Percentiles rank a stretch among this genome's conserved stretches.
Conservation (phyloP, 2,329 filamentous ascomycete species). For the Coleophoma crateriformis region DNA sequence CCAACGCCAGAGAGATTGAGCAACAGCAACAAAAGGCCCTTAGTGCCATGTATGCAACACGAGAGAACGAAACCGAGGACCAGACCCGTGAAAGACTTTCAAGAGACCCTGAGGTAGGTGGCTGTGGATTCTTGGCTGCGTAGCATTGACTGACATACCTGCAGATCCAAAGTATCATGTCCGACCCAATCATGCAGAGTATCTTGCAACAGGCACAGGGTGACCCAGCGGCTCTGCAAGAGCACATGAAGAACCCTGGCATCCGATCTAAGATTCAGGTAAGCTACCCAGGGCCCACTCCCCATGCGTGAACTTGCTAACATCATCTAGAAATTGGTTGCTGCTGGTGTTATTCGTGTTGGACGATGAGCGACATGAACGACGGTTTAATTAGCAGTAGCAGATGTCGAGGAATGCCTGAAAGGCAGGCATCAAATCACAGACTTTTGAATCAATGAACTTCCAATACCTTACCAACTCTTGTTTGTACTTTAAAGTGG, state of each 20-base stretch:
- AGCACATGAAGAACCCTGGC: slow-evolving; percentile 92
- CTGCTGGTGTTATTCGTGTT: slow-evolving; percentile 84
- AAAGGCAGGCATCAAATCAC: slow-evolving; percentile 8
- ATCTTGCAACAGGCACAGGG: slow-evolving; percentile 95
- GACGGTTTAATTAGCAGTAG: neutral
- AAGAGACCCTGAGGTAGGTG: slow-evolving; percentile 80
- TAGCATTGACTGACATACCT: slow-evolving; percentile 9
- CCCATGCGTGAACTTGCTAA: neutral
- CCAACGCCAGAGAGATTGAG: slow-evolving; percentile 88
- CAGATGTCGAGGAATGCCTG: neutral
- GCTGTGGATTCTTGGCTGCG: neutral
- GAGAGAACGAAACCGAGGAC: slow-evolving; percentile 93
- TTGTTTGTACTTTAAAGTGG: too few relatives aligned
- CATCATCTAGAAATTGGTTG: slow-evolving; percentile 58
- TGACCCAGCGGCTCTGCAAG: slow-evolving; percentile 85
- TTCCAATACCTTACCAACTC: too few relatives aligned
- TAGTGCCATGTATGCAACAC: slow-evolving; percentile 80
- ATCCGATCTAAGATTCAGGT: slow-evolving; percentile 81
- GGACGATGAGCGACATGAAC: slow-evolving; percentile 34
- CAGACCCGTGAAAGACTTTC: slow-evolving; percentile 89
- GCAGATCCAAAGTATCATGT: slow-evolving; percentile 80
- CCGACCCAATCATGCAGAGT: slow-evolving; percentile 96
- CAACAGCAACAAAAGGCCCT: slow-evolving; percentile 91
- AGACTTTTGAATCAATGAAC: too few relatives aligned
- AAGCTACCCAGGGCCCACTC: neutral